These are phyloP conservation scores for Naumovozyma baii DNA, from an alignment of 805 yeast genomes.

Conservation along the genomic window DNA sequence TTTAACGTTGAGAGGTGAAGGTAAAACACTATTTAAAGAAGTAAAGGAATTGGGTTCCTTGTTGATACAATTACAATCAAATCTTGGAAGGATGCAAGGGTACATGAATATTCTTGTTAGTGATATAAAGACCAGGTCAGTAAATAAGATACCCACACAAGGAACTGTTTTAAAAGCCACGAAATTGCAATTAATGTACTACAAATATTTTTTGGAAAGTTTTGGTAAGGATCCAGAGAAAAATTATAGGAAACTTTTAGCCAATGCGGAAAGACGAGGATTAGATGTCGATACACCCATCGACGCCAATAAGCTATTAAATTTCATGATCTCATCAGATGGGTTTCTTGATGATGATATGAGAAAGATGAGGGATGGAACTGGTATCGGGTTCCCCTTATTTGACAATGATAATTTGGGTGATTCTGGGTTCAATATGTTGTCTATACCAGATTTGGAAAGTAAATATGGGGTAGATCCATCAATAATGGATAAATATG, in stretches of 20 bases:
- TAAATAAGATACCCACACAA: slow-evolving; percentile 39
- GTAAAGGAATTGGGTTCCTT: not conserved
- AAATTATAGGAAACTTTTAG: slow-evolving; percentile 36
- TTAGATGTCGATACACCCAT: slow-evolving; percentile 43
- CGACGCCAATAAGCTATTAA: slow-evolving; percentile 32
- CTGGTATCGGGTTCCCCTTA: slow-evolving; percentile 32
- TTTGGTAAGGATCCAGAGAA: slow-evolving; percentile 23
- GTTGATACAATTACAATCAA: not conserved
- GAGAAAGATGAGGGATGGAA: slow-evolving; percentile 38
- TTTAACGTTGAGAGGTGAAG: slow-evolving; percentile 20
- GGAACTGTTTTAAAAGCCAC: slow-evolving; percentile 40
- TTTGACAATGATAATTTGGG: slow-evolving; percentile 27
- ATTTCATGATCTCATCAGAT: slow-evolving; percentile 33
- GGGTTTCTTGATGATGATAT: slow-evolving; percentile 36
- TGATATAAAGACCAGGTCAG: slow-evolving; percentile 56
- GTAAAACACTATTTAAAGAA: not conserved
- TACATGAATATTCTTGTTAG: slow-evolving; percentile 29
- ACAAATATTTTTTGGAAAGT: slow-evolving; percentile 39
- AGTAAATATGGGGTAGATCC: too few species aligned
- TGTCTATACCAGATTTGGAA: slow-evolving; percentile 1
- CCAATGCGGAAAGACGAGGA: slow-evolving; percentile 40
- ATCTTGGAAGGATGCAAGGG: not conserved
- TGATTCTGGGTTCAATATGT: slow-evolving; percentile 1
- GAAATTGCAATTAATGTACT: slow-evolving; percentile 52
- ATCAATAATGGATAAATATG: slow-evolving; percentile 18